Evolutionary conservation across 345 rosid genomes (phyloP).

Genomic region (Heritiera fomes): DNA sequence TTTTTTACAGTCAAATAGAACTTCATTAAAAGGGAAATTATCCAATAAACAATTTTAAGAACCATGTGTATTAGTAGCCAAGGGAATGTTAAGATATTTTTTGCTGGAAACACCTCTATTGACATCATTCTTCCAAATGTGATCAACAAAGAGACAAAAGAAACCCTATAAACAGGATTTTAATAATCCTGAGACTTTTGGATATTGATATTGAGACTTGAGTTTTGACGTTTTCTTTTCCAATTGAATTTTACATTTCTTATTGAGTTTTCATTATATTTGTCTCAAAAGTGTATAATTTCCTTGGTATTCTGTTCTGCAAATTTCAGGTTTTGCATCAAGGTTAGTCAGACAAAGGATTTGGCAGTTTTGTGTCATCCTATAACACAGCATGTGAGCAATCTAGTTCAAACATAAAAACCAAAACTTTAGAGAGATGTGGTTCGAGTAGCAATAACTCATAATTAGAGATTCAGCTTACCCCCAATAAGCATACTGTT

Average conservation of each 20-base stretch:
- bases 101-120: not conserved
- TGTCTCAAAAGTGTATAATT: not conserved
- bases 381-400: not conserved
- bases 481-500: not conserved
- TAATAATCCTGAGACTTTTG: not conserved
- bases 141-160: not conserved
- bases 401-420: not conserved
- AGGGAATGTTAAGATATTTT: not conserved
- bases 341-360: not conserved
- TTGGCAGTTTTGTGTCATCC: not conserved
- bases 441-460: not conserved
- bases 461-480: not conserved
- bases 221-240: not conserved
- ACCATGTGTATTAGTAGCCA: not conserved
- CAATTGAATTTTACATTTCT: constrained; percentile 4
- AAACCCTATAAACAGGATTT: not conserved
- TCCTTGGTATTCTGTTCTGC: not conserved
- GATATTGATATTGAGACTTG: not conserved
- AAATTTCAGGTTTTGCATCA: not conserved
- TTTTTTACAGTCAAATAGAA: not conserved
- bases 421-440: not conserved
- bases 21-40: constrained; percentile 2
- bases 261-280: not conserved
- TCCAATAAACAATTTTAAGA: not conserved
- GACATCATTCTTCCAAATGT: constrained; percentile 3